Evolutionary conservation across 345 rosid species (phyloP), one percentile per base, ranked within the genome.

Genomic region (Pistacia integerrima): DNA sequence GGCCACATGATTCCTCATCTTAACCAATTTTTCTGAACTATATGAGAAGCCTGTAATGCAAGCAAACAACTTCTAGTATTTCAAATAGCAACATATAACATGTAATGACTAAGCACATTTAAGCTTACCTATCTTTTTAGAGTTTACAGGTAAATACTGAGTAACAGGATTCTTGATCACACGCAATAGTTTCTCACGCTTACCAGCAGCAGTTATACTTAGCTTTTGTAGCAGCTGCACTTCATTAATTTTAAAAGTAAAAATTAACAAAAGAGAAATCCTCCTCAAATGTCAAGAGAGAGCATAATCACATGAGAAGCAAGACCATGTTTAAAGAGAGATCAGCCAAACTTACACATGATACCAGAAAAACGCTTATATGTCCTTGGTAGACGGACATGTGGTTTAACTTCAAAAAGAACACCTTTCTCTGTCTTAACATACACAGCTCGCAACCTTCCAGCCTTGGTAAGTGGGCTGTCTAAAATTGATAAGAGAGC

Each of bases 141-240:
- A 87, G 85, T 83, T 88, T 65, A 81, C 76, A 1, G 98, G 99
- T 62, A 95, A 79, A 78, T 91, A 83, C 28, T 80, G 79, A 72
- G 86, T 79, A 49, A 92, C 91, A 58, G 98, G 98, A 79, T 90
- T 95, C 87, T 90, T 90, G 77, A 90, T 90, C 63, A 91, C 90
- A 9, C 87, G 85, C 71, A 95, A 36, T 79, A 95, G 94, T 69
- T 95, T 95, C 87, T 92, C 98, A 38, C 93, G 90, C 69, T 84
- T 89, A 17, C 94, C 97, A 71, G 72, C 82, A 46, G 94, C 98
- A 22, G 85, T 85, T 82, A 93, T 90, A 76, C 90, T 92, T 12
- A 92, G 85, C 72, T 93, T 92, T 74, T 95, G 98, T 58, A 95
- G 86, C 84, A 95, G 82, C 82, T 93, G 97, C 88, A 92, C 98